These are phyloP conservation scores for Colletotrichum scovillei DNA, from an alignment of 2,329 filamentous ascomycete species.

Conservation along the genomic window DNA sequence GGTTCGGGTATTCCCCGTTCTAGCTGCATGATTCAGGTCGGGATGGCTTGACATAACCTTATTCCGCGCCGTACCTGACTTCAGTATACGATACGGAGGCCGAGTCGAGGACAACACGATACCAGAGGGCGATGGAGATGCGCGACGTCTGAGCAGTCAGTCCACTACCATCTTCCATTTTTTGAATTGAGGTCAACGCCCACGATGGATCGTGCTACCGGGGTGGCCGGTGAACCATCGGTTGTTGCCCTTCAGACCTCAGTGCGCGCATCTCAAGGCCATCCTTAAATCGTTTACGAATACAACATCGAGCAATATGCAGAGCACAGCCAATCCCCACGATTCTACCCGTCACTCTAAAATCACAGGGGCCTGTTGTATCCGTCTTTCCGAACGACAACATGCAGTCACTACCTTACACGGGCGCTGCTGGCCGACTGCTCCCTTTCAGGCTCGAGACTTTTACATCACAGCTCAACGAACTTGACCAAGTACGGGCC, in stretches of 20 bases:
- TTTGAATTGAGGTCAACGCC: background rate
- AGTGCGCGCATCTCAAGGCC: constrained; percentile 1
- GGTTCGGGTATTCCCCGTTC: background rate
- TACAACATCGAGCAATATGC: no score
- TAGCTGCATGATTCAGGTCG: constrained; percentile 2
- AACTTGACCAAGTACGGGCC: background rate
- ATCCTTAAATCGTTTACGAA: background rate
- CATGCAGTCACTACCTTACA: no score
- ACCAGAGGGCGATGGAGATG: background rate
- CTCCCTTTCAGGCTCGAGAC: background rate
- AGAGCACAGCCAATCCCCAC: background rate
- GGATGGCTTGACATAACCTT: background rate
- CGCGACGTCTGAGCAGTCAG: background rate
- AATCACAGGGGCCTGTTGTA: no score
- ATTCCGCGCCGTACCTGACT: background rate
- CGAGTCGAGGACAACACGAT: background rate
- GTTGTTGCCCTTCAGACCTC: background rate
- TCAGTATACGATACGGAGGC: background rate
- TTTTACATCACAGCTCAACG: background rate
- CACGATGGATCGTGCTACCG: background rate
- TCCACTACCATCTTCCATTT: no score
- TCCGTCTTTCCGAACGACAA: no score
- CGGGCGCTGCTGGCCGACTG: no score
- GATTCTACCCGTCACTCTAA: background rate
- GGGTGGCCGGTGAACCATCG: background rate